Evolutionary conservation across 2,329 filamentous ascomycete genomes (phyloP).

Genomic region (Diaporthe sp.): DNA sequence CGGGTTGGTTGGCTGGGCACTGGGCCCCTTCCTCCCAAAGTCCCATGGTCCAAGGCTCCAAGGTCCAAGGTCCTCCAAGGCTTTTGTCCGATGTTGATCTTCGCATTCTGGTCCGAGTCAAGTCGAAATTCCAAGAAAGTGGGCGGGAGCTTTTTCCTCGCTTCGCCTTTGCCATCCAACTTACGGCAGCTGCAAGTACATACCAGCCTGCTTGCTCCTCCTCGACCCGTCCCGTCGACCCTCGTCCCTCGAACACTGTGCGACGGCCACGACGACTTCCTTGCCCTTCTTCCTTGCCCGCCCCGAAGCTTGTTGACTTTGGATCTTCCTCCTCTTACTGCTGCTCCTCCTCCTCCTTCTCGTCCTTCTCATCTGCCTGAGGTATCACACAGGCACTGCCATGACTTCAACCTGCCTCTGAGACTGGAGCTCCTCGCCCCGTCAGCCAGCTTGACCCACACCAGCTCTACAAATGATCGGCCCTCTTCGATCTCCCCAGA

Average conservation of each 20-base stretch:
- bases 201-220: no score
- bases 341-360: neutral
- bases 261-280: slow-evolving; percentile 23
- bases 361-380: neutral
- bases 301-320: neutral
- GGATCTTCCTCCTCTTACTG: neutral
- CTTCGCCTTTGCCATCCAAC: neutral
- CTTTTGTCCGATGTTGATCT: slow-evolving; percentile 29
- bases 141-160: neutral
- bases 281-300: neutral
- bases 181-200: slow-evolving; percentile 11
- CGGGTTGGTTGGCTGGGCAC: slow-evolving; percentile 30
- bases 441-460: slow-evolving; percentile 35
- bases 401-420: slow-evolving; percentile 1
- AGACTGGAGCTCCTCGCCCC: slow-evolving; percentile 19
- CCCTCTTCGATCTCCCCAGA: slow-evolving; percentile 1
- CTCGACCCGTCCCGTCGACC: neutral
- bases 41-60: no score
- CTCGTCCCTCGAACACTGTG: neutral
- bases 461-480: slow-evolving; percentile 28
- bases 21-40: slow-evolving; percentile 16
- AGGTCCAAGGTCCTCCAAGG: no score
- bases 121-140: slow-evolving; percentile 19
- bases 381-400: slow-evolving; percentile 9
- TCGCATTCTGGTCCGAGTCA: slow-evolving; percentile 13